These are phyloP conservation scores for Conringia planisiliqua DNA, from an alignment of 345 rosid genomes.

Conservation along the genomic window DNA sequence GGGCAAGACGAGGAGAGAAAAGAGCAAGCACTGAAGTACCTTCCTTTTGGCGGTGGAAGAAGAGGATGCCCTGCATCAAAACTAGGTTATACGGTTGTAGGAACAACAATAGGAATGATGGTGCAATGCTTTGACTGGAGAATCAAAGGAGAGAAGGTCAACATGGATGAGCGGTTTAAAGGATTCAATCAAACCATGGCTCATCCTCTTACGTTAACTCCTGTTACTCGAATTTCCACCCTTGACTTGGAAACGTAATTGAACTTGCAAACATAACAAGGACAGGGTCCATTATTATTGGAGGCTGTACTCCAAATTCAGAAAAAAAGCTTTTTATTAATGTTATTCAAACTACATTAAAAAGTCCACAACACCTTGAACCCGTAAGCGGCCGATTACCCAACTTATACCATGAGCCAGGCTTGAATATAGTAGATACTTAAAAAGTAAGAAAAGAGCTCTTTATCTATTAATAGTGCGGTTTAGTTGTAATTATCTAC, in stretches of 20 bases:
- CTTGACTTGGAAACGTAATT: neutral
- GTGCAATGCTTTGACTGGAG: neutral
- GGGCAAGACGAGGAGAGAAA: neutral
- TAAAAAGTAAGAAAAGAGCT: neutral
- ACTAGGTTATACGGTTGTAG: neutral
- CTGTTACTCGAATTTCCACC: neutral
- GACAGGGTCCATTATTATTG: too few species aligned
- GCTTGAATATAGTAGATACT: neutral
- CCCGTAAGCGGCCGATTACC: too few species aligned
- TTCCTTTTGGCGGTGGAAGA: constrained; percentile 1
- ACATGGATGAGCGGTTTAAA: neutral
- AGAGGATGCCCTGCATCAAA: neutral
- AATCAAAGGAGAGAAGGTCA: neutral
- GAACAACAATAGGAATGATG: constrained; percentile 6
- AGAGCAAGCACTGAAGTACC: neutral
- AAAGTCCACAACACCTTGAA: too few species aligned
- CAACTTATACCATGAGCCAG: too few species aligned
- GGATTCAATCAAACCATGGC: neutral
- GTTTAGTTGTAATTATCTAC: too few species aligned
- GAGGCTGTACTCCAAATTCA: too few species aligned
- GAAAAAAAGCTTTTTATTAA: too few species aligned
- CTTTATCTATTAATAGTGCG: neutral
- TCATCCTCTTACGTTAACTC: neutral
- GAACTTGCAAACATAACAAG: neutral
- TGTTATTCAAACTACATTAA: too few species aligned